Base-by-base conservation (phyloP, 768 basidiomycete genomes). In the Gloeophyllum trabeum region DNA sequence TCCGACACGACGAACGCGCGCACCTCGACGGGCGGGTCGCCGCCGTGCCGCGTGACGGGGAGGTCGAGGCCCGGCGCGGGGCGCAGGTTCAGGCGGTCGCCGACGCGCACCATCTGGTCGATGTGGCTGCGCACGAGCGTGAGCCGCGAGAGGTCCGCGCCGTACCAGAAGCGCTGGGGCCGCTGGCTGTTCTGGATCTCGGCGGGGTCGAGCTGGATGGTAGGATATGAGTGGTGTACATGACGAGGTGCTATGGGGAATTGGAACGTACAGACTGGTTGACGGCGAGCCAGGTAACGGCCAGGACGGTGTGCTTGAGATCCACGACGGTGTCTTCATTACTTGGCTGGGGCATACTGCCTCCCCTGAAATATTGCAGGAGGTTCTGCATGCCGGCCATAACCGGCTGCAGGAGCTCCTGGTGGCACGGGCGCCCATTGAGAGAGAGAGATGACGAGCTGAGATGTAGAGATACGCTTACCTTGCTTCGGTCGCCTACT, bases 261-360 rank as follows among this genome's bases (percentile, higher is more conserved):
- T 16, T 3, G 3, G 12, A 23, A 55, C 78, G 42, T 54, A 88
- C 90, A 41, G 74, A 71, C 66, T 94, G 91, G 47, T 89, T 91
- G 41, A 94, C 63, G 16, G 88, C 91, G 4, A 91, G 67, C 91
- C 91, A 94, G 38, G 79, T 73, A 36, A 94, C 64, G 12, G 83
- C 86, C 46, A 90, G 73, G 30, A 84, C 80, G 13, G 76, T 83
- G 44, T 87, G 88, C 47, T 72, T 76, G 21, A 90, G 71, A 19
- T 73, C 70, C 25, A 91, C 64, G 22, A 90, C 81, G 1, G 76
- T 79, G 45, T 85, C 83, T 12, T 63, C 60, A 12, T 53, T 54
- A 28, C 65, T 65, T 12, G 67, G 62, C 38, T 64, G 58, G 12
- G 13, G 36, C 13, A 12, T 37, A 7, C 10, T 47, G 60, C 63